A percentile compares a stretch with the other conserved stretches of the same genome.
These are phyloP conservation scores for Solanum dulcamara DNA, from an alignment of 257 asterid genomes.

Conservation along the genomic window DNA sequence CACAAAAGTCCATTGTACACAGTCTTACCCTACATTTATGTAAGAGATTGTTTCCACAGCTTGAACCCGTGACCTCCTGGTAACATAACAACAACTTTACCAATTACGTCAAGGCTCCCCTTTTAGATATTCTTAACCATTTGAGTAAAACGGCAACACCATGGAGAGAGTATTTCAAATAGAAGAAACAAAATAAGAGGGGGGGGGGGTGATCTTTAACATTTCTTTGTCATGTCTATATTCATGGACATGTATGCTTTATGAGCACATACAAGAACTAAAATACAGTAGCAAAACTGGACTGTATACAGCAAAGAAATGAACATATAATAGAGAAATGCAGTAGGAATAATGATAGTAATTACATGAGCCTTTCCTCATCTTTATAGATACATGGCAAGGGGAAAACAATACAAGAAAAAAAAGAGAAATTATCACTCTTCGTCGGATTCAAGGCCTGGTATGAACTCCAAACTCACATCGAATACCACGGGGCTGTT, in stretches of 20 bases:
- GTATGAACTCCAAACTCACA: constrained; percentile 85
- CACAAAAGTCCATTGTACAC: background rate
- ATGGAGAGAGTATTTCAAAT: background rate
- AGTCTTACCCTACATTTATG: no score
- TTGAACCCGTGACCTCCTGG: background rate
- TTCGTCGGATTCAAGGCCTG: constrained; percentile 75
- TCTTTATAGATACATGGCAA: background rate
- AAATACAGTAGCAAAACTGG: background rate
- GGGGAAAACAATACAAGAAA: background rate
- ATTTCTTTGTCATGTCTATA: background rate
- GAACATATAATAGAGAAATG: background rate
- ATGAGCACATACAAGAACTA: background rate
- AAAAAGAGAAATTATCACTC: constrained; percentile 8
- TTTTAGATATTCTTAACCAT: background rate
- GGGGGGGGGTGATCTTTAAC: no score
- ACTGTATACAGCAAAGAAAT: background rate
- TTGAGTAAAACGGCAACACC: background rate
- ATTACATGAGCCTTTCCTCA: background rate
- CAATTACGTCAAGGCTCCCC: background rate
- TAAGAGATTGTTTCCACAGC: background rate
- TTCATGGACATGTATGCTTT: background rate
- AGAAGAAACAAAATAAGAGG: background rate
- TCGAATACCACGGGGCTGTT: constrained; percentile 79
- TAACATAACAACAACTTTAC: background rate
- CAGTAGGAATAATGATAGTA: background rate